Evolutionary conservation across 495 filamentous ascomycete species (phyloP).

Genomic region (Aspergillus indologenus): DNA sequence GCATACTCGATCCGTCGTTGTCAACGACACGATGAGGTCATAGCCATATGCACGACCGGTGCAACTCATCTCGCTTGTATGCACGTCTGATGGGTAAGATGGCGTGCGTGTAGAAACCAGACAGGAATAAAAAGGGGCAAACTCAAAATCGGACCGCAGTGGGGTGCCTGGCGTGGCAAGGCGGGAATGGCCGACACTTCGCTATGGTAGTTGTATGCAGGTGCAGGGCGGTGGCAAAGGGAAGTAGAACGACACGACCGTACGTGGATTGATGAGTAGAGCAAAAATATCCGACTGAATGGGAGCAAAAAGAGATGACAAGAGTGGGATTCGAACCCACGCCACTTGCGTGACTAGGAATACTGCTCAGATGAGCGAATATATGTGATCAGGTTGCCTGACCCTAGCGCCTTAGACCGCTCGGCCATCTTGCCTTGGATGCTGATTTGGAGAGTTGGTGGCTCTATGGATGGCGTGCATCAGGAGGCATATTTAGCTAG

Average conservation of each 20-base stretch:
- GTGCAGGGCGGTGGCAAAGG: background rate
- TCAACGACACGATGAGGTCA: background rate
- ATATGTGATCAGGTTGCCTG: background rate
- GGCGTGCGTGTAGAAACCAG: background rate
- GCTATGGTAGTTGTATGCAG: background rate
- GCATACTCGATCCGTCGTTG: background rate
- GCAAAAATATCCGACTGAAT: too few relatives aligned
- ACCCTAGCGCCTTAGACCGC: background rate
- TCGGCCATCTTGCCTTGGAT: background rate
- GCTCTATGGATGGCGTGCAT: too few relatives aligned
- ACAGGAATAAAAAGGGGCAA: background rate
- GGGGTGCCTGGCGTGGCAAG: background rate
- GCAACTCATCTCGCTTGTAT: background rate
- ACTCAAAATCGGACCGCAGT: background rate
- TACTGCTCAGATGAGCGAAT: background rate
- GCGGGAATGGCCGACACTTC: background rate
- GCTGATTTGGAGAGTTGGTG: too few relatives aligned
- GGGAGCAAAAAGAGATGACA: slow-evolving; percentile 25
- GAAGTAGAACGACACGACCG: too few relatives aligned
- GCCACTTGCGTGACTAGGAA: slow-evolving; percentile 16
- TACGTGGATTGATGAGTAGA: too few relatives aligned
- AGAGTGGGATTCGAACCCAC: slow-evolving; percentile 44
- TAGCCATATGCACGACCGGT: background rate
- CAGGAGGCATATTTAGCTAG: too few relatives aligned
- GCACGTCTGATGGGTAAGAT: background rate